Conservation (phyloP, 1,284 basidiomycete species). For the Fomitopsis schrenkii region DNA sequence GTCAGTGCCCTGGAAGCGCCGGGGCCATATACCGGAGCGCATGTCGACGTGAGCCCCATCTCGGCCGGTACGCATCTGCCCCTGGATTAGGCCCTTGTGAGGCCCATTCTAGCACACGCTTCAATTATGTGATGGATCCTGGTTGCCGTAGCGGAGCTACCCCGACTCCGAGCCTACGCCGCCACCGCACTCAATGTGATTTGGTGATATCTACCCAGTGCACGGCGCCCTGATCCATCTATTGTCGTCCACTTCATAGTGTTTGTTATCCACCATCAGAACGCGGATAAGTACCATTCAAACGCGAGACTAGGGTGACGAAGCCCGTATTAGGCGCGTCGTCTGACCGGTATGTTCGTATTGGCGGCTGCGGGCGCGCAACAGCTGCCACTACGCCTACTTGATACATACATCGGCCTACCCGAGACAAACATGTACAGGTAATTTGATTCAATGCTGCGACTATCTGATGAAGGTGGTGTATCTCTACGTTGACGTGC, state of each 20-base stretch:
- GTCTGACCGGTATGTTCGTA: not conserved
- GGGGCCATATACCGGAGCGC: not conserved
- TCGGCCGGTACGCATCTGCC: not conserved
- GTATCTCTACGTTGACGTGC: constrained; percentile 7
- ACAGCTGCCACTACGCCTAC: not conserved
- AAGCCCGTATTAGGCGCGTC: not conserved
- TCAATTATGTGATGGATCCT: not conserved
- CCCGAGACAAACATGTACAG: constrained; percentile 1
- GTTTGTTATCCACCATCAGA: not conserved
- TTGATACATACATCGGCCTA: constrained; percentile 1
- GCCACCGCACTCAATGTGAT: not conserved
- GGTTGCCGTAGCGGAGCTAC: not conserved
- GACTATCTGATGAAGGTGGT: constrained; percentile 3
- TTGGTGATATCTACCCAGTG: not conserved
- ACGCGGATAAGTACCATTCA: not conserved
- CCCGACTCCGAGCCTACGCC: constrained; percentile 1
- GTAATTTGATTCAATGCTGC: not conserved
- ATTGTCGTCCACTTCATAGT: not conserved
- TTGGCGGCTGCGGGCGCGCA: not conserved
- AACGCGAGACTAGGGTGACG: not conserved
- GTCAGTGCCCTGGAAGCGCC: not conserved
- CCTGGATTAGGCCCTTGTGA: not conserved
- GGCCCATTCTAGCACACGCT: not conserved
- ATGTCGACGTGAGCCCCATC: not conserved
- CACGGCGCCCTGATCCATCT: not conserved